A percentile compares a stretch with the other conserved stretches of the same genome.
phyloP scores from a whole-genome alignment of 495 filamentous ascomycete species.

The Elasticomyces elasticus region DNA sequence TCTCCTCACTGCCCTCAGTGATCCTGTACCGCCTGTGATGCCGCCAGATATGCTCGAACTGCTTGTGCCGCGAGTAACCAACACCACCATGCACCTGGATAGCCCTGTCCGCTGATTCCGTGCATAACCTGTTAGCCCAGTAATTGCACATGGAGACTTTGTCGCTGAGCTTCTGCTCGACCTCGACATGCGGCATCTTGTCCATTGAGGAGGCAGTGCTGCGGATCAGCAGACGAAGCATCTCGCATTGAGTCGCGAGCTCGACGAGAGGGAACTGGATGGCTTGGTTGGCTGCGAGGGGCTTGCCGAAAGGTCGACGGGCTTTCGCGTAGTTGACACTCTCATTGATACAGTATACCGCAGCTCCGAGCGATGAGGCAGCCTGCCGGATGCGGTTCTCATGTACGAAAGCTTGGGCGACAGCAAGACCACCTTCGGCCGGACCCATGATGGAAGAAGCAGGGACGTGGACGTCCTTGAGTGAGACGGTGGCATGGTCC shows the following conservation, averaged over 20 bases:
- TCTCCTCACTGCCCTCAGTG: constrained; percentile 36
- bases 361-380: constrained; percentile 48
- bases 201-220: constrained; percentile 53
- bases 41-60: constrained; percentile 37
- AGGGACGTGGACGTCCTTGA: constrained; percentile 42
- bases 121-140: constrained; percentile 49
- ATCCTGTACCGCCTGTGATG: constrained; percentile 35
- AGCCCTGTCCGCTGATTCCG: constrained; percentile 48
- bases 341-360: constrained; percentile 45
- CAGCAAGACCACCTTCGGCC: constrained; percentile 40
- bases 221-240: constrained; percentile 50
- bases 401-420: constrained; percentile 53
- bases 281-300: constrained; percentile 46
- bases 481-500: constrained; percentile 45
- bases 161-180: constrained; percentile 45
- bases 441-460: constrained; percentile 39
- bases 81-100: constrained; percentile 50
- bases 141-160: constrained; percentile 56
- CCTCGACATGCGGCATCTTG: constrained; percentile 39
- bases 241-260: constrained; percentile 48
- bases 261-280: constrained; percentile 54
- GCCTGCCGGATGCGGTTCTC: constrained; percentile 54
- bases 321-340: constrained; percentile 43
- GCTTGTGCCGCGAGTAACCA: constrained; percentile 30
- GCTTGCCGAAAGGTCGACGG: constrained; percentile 46